Evolutionary conservation across 2,329 filamentous ascomycete genomes (phyloP).

Genomic region (Paecilomyces niveus): DNA sequence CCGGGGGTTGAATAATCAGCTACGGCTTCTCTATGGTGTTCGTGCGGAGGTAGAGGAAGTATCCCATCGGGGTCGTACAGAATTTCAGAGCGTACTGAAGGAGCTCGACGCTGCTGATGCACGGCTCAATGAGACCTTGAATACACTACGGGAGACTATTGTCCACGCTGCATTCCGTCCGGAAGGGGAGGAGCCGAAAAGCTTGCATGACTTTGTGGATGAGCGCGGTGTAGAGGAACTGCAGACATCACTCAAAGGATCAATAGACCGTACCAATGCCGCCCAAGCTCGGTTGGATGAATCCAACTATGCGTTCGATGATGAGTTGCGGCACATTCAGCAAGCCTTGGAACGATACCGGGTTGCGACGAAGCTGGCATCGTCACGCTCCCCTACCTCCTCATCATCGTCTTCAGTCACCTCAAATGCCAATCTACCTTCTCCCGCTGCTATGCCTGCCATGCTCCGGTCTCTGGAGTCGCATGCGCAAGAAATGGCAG

Average conservation of each 20-base stretch:
- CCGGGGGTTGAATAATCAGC: constrained; percentile 48
- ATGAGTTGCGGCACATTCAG: constrained; percentile 61
- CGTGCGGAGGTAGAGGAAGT: constrained; percentile 38
- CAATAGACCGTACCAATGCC: constrained; percentile 55
- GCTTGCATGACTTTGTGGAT: constrained; percentile 61
- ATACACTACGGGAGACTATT: constrained; percentile 49
- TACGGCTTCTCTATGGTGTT: constrained; percentile 38
- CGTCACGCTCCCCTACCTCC: constrained; percentile 26
- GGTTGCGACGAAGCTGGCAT: constrained; percentile 30
- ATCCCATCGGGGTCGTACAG: constrained; percentile 33
- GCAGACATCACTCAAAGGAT: constrained; percentile 48
- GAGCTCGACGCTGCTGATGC: constrained; percentile 54
- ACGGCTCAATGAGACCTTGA: constrained; percentile 49
- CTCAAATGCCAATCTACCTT: constrained; percentile 26
- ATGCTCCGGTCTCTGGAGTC: constrained; percentile 59
- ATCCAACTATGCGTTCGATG: constrained; percentile 61
- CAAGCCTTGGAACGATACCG: constrained; percentile 45
- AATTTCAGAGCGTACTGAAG: constrained; percentile 44
- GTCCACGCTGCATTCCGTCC: constrained; percentile 53
- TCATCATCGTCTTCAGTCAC: constrained; percentile 25
- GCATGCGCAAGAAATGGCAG: constrained; percentile 76
- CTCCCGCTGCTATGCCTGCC: constrained; percentile 40
- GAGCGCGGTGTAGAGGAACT: constrained; percentile 54
- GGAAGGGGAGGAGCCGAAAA: constrained; percentile 42
- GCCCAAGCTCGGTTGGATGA: constrained; percentile 51